Base-by-base conservation (phyloP, 306 rosid genomes). In the Cotoneaster glaucophyllus region DNA sequence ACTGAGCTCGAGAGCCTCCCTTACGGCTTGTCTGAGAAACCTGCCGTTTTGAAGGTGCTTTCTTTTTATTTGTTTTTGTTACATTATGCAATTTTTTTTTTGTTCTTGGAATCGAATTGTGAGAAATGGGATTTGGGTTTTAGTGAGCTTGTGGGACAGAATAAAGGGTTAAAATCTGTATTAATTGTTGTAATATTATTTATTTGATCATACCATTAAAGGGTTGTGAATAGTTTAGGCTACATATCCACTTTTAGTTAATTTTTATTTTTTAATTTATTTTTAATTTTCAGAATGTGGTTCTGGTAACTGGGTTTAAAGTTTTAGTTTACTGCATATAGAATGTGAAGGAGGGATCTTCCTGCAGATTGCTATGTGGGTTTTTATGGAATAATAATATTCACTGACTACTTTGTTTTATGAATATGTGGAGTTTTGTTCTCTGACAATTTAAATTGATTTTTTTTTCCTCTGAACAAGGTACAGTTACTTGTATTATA, bases 1-100 rank as follows among this genome's bases (percentile, higher is more conserved):
- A 72, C 85, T 67, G 97, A 93, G 73, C 93, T 93, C 61, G 90
- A 93, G 75, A 72, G 61, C 58, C 93, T 91, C 37, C 98, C 98
- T 11, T 93, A 91, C 59, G 93, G 93, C 41, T 85, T 93, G 63
- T 91, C 98, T 29, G 64, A 64, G 3, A 93, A 88, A 67, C 92
- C 98, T 81, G 91, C 97, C 57, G 85, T 93, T 64, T 67, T 93
- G 48, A 89, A 90, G 95, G 97, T 90, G 17, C 14, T 6, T 21
- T 21, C 64, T 3, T 25, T 70, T 3, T 4, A 2, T 44, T 56
- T 21, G 37, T 25, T 62, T 4, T 43, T 22, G 39, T 14, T 14
- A 8, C 13, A 19, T 22, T 62, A 6, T 69, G 54, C 68, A 31
- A 25, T 25, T 56, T 7, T 64, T 31, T 18, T 45, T 3, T 48